These are phyloP conservation scores for Prillingera fragicola DNA, from an alignment of 1,284 basidiomycete genomes.

Conservation along the genomic window DNA sequence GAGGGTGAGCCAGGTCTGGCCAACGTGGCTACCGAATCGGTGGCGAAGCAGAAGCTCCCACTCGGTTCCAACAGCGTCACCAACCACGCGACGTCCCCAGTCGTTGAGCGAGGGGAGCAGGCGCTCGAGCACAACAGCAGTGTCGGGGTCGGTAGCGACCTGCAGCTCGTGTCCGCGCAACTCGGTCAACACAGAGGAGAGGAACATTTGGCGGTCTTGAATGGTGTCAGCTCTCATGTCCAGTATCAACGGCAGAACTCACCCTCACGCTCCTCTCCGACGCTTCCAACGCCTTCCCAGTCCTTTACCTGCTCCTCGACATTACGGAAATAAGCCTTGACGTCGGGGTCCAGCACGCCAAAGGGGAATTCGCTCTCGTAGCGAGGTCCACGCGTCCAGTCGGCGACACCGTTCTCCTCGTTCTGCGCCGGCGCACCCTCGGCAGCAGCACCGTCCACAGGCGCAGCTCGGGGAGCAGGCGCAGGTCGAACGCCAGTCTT, in stretches of 20 bases:
- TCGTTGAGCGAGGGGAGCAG: constrained; percentile 89
- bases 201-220: constrained; percentile 72
- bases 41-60: constrained; percentile 68
- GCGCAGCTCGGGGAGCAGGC: constrained; percentile 1
- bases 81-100: constrained; percentile 78
- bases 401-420: constrained; percentile 16
- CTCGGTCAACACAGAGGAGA: constrained; percentile 74
- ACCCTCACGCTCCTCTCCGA: constrained; percentile 65
- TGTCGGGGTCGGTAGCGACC: constrained; percentile 85
- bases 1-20: constrained; percentile 75
- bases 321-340: constrained; percentile 84
- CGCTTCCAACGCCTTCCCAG: constrained; percentile 60
- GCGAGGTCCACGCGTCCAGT: constrained; percentile 36
- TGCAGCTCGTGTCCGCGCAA: constrained; percentile 80
- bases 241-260: constrained; percentile 23
- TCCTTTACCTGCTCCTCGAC: constrained; percentile 78
- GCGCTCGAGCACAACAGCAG: constrained; percentile 77
- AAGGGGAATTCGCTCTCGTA: constrained; percentile 68
- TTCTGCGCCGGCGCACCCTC: constrained; percentile 6
- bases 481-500: constrained; percentile 21
- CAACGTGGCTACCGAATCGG: constrained; percentile 86
- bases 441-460: not conserved
- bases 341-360: constrained; percentile 75
- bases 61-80: constrained; percentile 78
- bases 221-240: constrained; percentile 1